These are phyloP conservation scores for Thielaviopsis punctulata DNA, from an alignment of 2,329 filamentous ascomycete genomes.

Conservation along the genomic window DNA sequence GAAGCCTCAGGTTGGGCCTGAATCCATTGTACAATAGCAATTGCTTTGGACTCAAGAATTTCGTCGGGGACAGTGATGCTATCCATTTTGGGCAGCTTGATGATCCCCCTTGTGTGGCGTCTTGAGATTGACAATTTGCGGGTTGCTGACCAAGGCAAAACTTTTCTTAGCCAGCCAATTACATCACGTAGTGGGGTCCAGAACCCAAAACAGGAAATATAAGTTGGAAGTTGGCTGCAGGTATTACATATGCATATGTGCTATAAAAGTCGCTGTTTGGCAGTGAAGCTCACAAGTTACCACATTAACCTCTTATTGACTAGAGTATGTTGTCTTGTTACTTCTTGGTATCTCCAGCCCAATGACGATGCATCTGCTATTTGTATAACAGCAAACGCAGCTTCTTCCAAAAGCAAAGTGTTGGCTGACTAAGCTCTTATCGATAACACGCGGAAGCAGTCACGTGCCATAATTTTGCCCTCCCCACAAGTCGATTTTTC, in stretches of 20 bases:
- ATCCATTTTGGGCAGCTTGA: conserved; percentile 6
- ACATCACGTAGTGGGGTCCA: conserved; percentile 10
- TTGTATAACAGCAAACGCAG: no score
- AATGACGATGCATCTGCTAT: no score
- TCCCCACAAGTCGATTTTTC: conserved; percentile 8
- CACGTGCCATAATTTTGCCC: conserved; percentile 12
- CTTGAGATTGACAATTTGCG: background rate
- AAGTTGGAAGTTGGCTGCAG: conserved; percentile 1
- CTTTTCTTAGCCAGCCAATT: conserved; percentile 9
- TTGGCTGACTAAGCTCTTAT: background rate
- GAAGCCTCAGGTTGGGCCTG: conserved; percentile 10
- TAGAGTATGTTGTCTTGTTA: no score
- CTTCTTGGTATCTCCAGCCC: no score
- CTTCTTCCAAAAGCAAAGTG: no score
- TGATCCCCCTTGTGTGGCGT: background rate
- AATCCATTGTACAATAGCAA: conserved; percentile 13
- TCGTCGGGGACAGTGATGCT: conserved; percentile 5
- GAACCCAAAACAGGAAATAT: conserved; percentile 8
- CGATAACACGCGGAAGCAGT: background rate
- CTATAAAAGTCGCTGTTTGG: background rate
- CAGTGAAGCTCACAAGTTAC: no score
- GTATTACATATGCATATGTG: background rate
- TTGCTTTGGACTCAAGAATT: conserved; percentile 8
- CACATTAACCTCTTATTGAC: no score
- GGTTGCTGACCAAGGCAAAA: background rate